Evolutionary conservation across 2,329 filamentous ascomycete genomes (phyloP), one percentile per base, ranked within the genome.

Genomic region (Colletotrichum sidae): DNA sequence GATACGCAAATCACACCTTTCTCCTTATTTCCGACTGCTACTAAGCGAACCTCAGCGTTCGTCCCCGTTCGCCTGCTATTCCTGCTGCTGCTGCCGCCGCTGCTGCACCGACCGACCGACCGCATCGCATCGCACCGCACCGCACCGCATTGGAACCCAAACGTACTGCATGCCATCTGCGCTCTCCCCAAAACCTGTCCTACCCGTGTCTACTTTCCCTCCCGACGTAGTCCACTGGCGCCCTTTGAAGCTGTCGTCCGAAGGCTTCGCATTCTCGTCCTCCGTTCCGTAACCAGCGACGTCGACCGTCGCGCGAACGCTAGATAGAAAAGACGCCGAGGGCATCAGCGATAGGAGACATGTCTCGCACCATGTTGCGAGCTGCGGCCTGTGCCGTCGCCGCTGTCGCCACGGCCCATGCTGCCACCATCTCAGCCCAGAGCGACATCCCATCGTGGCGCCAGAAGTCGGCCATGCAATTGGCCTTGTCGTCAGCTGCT

Each of bases 371-470:
- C 57, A 67, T 73, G 57, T 62, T 74, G 60, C 67, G 75, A 54
- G 72, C 70, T 25, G 52, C 77, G 65, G 75, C 76, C 47, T 65
- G 76, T 44, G 71, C 74, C 50, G 72, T 68, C 60, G 72, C 79
- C 58, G 65, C 76, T 54, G 70, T 73, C 42, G 72, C 75, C 60
- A 73, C 73, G 55, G 81, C 78, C 38, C 73, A 76, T 33, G 68
- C 77, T 57, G 74, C 73, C 37, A 71, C 72, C 37, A 71, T 77
- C 52, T 70, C 63, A 25, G 62, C 76, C 10, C 70, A 78, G 63
- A 68, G 69, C 41, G 72, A 78, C 2, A 70, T 79, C 0, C 79
- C 80, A 4, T 69, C 72, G 37, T 83, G 79, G 80, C 76, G 79
- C 57, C 58, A 71, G 3, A 71, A 74, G 17, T 80, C 76, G 42